Evolutionary conservation across 352 stramenopile genomes (phyloP).

Genomic region (Phytophthora colocasiae): DNA sequence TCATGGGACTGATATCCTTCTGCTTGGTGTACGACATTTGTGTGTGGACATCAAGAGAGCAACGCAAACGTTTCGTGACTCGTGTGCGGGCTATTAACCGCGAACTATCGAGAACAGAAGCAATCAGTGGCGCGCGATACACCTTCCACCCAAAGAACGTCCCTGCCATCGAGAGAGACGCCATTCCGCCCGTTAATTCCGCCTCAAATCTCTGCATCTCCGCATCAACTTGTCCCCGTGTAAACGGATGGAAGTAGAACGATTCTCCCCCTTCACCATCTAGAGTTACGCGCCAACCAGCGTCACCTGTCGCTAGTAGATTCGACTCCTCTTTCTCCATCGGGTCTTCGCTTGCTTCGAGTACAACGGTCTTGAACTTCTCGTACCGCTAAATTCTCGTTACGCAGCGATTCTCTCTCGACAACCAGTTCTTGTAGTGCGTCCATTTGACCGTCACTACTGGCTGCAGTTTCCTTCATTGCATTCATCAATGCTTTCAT

Average conservation of each 20-base stretch:
- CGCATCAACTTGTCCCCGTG: conserved; percentile 22
- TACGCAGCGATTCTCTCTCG: conserved; percentile 35
- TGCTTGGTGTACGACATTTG: conserved; percentile 26
- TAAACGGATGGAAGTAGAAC: conserved; percentile 43
- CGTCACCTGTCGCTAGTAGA: conserved; percentile 1
- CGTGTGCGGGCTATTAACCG: conserved; percentile 13
- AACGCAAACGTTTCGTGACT: conserved; percentile 23
- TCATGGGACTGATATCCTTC: conserved; percentile 36
- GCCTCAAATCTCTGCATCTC: conserved; percentile 29
- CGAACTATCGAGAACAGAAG: conserved; percentile 29
- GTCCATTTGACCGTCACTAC: conserved; percentile 1
- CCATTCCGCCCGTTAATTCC: background rate
- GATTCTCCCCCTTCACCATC: conserved; percentile 14
- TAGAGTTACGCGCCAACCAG: conserved; percentile 29
- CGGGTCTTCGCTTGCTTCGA: conserved; percentile 14
- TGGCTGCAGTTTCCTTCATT: conserved; percentile 6
- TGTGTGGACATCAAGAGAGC: conserved; percentile 20
- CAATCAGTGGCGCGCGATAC: conserved; percentile 24
- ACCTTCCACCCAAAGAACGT: conserved; percentile 43
- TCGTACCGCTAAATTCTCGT: conserved; percentile 40
- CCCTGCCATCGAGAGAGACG: conserved; percentile 14
- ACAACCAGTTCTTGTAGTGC: conserved; percentile 31
- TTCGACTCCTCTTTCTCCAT: conserved; percentile 30
- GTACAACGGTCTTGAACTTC: conserved; percentile 25
- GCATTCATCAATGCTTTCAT: conserved; percentile 33